Percentiles rank a stretch among this genome's conserved stretches.
phyloP scores from a whole-genome alignment of 345 rosid genomes.

The Sisymbrium altissimum region DNA sequence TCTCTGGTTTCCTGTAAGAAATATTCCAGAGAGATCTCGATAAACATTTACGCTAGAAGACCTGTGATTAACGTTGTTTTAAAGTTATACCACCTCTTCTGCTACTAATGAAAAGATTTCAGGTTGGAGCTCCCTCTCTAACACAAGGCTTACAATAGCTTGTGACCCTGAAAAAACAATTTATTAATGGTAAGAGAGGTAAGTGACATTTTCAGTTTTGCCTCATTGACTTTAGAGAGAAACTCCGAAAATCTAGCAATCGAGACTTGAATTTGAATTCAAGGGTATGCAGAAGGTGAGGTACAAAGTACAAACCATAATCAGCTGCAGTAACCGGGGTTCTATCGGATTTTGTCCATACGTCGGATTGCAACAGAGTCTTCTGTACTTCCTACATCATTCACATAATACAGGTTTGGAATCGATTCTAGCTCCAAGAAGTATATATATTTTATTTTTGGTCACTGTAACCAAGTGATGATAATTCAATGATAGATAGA shows the following conservation, averaged over 20 bases:
- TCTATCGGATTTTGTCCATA: constrained; percentile 63
- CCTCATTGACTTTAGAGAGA: neutral
- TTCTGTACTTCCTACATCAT: constrained; percentile 56
- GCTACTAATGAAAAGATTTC: constrained; percentile 72
- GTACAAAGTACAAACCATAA: constrained; percentile 59
- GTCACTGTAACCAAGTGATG: too few species aligned
- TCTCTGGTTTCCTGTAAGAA: constrained; percentile 68
- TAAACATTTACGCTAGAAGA: neutral
- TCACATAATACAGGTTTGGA: neutral
- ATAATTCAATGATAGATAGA: neutral
- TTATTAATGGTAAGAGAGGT: neutral
- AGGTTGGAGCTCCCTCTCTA: constrained; percentile 67
- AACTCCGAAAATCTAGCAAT: neutral
- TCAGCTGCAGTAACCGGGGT: constrained; percentile 92
- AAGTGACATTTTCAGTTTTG: neutral
- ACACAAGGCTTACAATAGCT: constrained; percentile 70
- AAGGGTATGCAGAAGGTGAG: neutral
- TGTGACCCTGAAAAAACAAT: constrained; percentile 66
- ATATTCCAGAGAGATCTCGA: neutral
- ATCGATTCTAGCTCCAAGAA: neutral
- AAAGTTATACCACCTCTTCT: constrained; percentile 63
- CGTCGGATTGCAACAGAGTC: constrained; percentile 69
- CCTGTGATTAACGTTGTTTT: neutral
- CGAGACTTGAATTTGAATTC: neutral
- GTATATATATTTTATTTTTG: too few species aligned